A percentile compares a stretch with the other conserved stretches of the same genome.
These are phyloP conservation scores for Celoporthe dispersa DNA, from an alignment of 2,329 filamentous ascomycete genomes.

Conservation along the genomic window DNA sequence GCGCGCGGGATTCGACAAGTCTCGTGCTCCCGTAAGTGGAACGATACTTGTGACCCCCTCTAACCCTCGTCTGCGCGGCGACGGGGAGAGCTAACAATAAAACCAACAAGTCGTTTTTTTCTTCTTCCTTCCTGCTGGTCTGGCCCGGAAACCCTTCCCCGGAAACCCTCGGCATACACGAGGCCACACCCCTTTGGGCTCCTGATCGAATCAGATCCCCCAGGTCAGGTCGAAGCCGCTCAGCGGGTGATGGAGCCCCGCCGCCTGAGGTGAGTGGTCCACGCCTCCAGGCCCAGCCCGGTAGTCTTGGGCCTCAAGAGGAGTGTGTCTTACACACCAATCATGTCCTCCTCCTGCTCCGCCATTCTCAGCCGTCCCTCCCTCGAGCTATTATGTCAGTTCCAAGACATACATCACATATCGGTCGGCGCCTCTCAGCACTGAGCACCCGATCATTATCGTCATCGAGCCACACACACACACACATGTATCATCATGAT, in stretches of 20 bases:
- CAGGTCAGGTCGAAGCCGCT: conserved; percentile 19
- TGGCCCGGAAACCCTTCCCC: conserved; percentile 12
- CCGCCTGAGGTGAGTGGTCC: conserved; percentile 22
- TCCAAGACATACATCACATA: conserved; percentile 26
- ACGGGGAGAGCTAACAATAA: conserved; percentile 17
- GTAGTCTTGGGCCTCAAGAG: conserved; percentile 19
- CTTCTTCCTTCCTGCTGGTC: background rate
- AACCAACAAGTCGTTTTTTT: background rate
- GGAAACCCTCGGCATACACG: conserved; percentile 8
- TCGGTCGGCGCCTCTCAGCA: conserved; percentile 19
- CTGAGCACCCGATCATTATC: conserved; percentile 3
- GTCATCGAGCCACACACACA: conserved; percentile 1
- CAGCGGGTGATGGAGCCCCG: conserved; percentile 22
- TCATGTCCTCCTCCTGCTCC: conserved; percentile 1
- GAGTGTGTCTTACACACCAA: conserved; percentile 11
- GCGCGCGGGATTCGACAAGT: conserved; percentile 13
- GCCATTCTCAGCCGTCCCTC: background rate
- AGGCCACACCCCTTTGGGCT: conserved; percentile 4
- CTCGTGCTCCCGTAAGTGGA: conserved; percentile 8
- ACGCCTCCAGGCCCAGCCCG: conserved; percentile 14
- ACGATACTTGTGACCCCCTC: conserved; percentile 17
- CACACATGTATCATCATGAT: conserved; percentile 1
- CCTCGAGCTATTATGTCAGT: conserved; percentile 5
- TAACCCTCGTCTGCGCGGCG: conserved; percentile 12
- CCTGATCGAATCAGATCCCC: conserved; percentile 19